Evolutionary conservation across 179 eudicot genomes (phyloP), one percentile per base, ranked within the genome.

Genomic region (Spinacia oleracea): DNA sequence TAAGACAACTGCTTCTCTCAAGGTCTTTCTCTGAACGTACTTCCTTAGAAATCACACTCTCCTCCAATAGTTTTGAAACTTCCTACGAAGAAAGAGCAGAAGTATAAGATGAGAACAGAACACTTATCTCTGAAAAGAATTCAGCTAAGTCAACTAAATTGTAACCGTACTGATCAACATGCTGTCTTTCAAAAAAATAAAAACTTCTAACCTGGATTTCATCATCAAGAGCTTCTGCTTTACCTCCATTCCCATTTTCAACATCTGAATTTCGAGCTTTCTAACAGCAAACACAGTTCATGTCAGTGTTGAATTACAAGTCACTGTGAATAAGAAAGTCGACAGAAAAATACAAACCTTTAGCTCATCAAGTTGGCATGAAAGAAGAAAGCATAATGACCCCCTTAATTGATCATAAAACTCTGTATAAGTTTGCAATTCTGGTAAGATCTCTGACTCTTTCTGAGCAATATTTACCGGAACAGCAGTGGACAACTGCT

Each of bases 151-250:
- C 21, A 55, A 53, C 29, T 32, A 60, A 9, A n/a, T 45, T n/a
- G 9, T 16, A n/a, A 51, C 8, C 25, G 18, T 16, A n/a, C 31
- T 8, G 43, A 50, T 29, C 23, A 72, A 50, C 60, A 53, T 53
- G 58, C 34, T 73, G 25, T 46, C 67, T 77, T 69, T 21, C n/a
- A 25, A 9, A 59, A 0, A 34, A 42, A 81, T 50, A 14, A 43
- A 46, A 48, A 34, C 58, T 43, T 74, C 86, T 58, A 79, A 91
- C 98, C 94, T 87, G 85, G 66, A 90, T 82, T 77, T 91, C 93
- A 78, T 79, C 64, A 77, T 84, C 87, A 56, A 85, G 76, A 60
- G 85, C 75, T 27, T 64, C 83, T 53, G 21, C 78, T 35, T 81
- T 82, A 58, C 72, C 87, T 77, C 78, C 83, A 31, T 84, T 81